Percentiles rank a stretch among this genome's conserved stretches.
phyloP scores from a whole-genome alignment of 1,284 basidiomycete species.

The Singerocomus inundabilis region DNA sequence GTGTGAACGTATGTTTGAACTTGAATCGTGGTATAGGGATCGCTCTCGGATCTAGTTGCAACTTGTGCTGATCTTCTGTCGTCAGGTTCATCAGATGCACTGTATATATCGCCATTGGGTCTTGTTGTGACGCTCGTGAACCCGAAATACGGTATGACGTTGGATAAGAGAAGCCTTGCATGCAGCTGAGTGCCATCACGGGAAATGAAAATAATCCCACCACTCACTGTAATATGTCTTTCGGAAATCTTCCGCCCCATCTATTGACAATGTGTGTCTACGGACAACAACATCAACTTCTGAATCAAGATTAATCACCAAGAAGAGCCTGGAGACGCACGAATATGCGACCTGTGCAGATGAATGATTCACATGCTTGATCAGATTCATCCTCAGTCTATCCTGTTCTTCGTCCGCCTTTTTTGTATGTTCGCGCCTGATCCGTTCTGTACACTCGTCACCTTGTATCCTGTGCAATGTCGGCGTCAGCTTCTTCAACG shows the following conservation, averaged over 20 bases:
- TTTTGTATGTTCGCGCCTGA: constrained; percentile 2
- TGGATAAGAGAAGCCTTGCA: background rate
- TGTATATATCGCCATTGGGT: constrained; percentile 33
- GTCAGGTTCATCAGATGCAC: constrained; percentile 41
- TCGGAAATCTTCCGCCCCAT: constrained; percentile 1
- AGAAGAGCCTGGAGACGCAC: constrained; percentile 15
- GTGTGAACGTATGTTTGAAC: constrained; percentile 31
- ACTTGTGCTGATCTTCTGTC: constrained; percentile 40
- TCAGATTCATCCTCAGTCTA: constrained; percentile 21
- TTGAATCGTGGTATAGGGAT: constrained; percentile 38
- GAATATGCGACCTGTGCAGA: constrained; percentile 3
- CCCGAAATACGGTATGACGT: constrained; percentile 19
- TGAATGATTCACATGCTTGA: constrained; percentile 25
- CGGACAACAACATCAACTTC: background rate
- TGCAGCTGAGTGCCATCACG: background rate
- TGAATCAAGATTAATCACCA: background rate
- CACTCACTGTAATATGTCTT: constrained; percentile 5
- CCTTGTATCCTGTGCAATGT: constrained; percentile 12
- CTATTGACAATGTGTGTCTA: constrained; percentile 22
- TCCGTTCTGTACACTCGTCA: background rate
- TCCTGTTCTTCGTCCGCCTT: constrained; percentile 16
- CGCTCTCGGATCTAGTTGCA: constrained; percentile 38
- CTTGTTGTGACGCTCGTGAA: constrained; percentile 14
- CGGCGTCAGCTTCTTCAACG: constrained; percentile 2
- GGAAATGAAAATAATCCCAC: background rate